Percentiles rank a stretch among this genome's conserved stretches.
These are phyloP conservation scores for Alternaria infectoria DNA, from an alignment of 2,329 filamentous ascomycete genomes.

Conservation along the genomic window DNA sequence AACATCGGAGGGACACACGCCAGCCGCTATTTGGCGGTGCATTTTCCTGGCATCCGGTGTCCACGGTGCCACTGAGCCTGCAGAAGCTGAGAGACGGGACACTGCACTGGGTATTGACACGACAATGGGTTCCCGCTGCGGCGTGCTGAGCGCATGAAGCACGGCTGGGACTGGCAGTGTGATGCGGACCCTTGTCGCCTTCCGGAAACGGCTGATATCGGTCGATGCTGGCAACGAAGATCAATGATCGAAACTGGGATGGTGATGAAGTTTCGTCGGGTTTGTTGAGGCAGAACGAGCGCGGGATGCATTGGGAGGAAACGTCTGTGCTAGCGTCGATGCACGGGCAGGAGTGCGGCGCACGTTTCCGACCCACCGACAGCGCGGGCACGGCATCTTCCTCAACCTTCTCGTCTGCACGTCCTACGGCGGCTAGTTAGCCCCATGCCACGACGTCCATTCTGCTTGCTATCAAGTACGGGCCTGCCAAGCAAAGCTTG, in stretches of 20 bases:
- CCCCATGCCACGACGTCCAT: slow-evolving; percentile 12
- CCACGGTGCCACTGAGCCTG: slow-evolving; percentile 5
- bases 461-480: background rate
- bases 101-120: background rate
- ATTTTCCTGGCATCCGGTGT: slow-evolving; percentile 1
- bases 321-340: slow-evolving; percentile 10
- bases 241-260: slow-evolving; percentile 10
- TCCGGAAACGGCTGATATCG: slow-evolving; percentile 7
- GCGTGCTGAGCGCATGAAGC: background rate
- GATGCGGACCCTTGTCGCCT: background rate
- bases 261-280: slow-evolving; percentile 8
- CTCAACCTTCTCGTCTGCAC: slow-evolving; percentile 6
- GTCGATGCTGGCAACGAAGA: slow-evolving; percentile 6
- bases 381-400: slow-evolving; percentile 5
- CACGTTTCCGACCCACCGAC: slow-evolving; percentile 10
- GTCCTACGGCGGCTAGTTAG: slow-evolving; percentile 8
- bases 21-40: background rate
- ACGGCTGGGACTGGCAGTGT: background rate
- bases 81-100: slow-evolving; percentile 5
- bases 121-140: slow-evolving; percentile 1
- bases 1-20: background rate
- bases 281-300: slow-evolving; percentile 1
- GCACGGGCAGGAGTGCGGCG: slow-evolving; percentile 5
- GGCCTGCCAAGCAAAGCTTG: slow-evolving; percentile 13
- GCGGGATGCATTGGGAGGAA: slow-evolving; percentile 1